Percentiles rank a stretch among this genome's conserved stretches.
Conservation (phyloP, 345 rosid genomes). For the Citrus maxima region DNA sequence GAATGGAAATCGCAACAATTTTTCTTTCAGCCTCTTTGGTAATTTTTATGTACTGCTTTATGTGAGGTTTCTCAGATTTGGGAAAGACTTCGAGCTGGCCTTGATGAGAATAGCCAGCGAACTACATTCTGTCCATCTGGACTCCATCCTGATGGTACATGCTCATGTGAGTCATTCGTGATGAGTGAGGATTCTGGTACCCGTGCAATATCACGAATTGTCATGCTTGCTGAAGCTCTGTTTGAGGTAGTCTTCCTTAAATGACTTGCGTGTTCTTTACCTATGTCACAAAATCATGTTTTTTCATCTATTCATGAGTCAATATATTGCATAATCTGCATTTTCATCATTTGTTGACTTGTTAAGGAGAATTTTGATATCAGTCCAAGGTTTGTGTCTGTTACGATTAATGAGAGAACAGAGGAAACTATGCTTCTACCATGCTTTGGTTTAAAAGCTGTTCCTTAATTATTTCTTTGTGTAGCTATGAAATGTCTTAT, state of each 20-base stretch:
- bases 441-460: neutral
- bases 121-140: constrained; percentile 55
- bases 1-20: neutral
- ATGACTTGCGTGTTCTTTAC: neutral
- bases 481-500: neutral
- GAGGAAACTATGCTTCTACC: neutral
- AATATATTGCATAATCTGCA: neutral
- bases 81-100: constrained; percentile 57
- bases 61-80: constrained; percentile 40
- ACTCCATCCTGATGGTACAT: constrained; percentile 55
- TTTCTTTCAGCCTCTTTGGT: neutral
- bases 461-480: neutral
- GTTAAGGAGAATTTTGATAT: neutral
- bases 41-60: neutral
- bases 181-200: constrained; percentile 45
- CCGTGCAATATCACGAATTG: constrained; percentile 64
- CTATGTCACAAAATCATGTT: neutral
- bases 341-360: neutral
- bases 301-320: neutral
- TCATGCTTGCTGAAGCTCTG: constrained; percentile 83
- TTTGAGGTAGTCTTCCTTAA: constrained; percentile 50
- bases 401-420: neutral
- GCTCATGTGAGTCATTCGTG: constrained; percentile 55
- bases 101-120: constrained; percentile 37
- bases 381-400: neutral